phyloP scores from a whole-genome alignment of 768 basidiomycete genomes.

The Trametes maxima region DNA sequence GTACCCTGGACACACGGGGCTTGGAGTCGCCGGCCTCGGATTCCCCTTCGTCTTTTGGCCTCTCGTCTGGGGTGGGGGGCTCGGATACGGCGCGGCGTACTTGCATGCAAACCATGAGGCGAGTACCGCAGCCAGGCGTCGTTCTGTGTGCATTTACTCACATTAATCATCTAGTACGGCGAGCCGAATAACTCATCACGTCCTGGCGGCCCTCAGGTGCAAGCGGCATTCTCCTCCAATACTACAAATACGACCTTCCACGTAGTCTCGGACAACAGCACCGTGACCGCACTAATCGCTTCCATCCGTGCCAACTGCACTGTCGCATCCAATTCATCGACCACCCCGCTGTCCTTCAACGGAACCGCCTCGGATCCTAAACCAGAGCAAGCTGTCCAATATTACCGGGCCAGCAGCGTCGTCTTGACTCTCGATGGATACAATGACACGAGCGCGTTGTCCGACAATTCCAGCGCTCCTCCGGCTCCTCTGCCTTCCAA shows the following conservation, averaged over 20 bases:
- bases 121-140: slow-evolving; percentile 4
- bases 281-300: slow-evolving; percentile 36
- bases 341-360: slow-evolving; percentile 36
- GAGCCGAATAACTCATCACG: slow-evolving; percentile 37
- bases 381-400: slow-evolving; percentile 44
- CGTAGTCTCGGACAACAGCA: slow-evolving; percentile 39
- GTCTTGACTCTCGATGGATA: slow-evolving; percentile 66
- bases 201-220: slow-evolving; percentile 37
- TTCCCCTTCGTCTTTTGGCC: slow-evolving; percentile 76
- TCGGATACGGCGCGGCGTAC: slow-evolving; percentile 36
- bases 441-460: slow-evolving; percentile 59
- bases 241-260: slow-evolving; percentile 35
- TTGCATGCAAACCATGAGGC: slow-evolving; percentile 45
- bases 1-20: slow-evolving; percentile 51
- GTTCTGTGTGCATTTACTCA: neutral
- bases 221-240: slow-evolving; percentile 33
- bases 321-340: slow-evolving; percentile 33
- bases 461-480: slow-evolving; percentile 40
- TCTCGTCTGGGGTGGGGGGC: slow-evolving; percentile 47
- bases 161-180: slow-evolving; percentile 42
- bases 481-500: slow-evolving; percentile 54
- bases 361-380: slow-evolving; percentile 26
- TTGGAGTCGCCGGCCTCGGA: slow-evolving; percentile 49
- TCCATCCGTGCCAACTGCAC: slow-evolving; percentile 35
- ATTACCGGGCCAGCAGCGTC: slow-evolving; percentile 68